Evolutionary conservation across 208 protist genomes (phyloP), one percentile per base, ranked within the genome.

Genomic region (Wallacemonas rigidus): DNA sequence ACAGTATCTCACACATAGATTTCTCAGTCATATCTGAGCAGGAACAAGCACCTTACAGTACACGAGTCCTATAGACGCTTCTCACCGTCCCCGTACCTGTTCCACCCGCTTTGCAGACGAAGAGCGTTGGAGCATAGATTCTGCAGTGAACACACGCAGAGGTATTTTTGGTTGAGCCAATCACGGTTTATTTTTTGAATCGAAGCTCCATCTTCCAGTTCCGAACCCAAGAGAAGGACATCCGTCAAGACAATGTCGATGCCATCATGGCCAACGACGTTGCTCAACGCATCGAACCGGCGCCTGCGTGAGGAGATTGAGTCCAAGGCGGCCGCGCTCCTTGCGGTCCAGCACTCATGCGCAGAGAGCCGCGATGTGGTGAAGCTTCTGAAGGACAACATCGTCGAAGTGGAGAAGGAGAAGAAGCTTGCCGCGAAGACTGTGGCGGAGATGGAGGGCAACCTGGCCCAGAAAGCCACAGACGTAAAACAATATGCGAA

Each of bases 251-350:
- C 15, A n/a, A 86, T 95, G 87, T 83, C 60, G n/a, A 35, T 65
- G 41, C 60, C 60, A 36, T 65, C 81, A 53, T 92, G 86, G 85
- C 90, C 90, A 40, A 57, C 74, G 17, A 82, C 69, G 45, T 56
- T 93, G 36, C 79, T 95, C 26, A 93, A 86, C 64, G 77, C 81
- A 41, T 77, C 80, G 43, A 95, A 95, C 74, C 83, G 81, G 53
- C 64, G 41, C 35, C 58, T 95, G 41, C 86, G 67, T 45, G 82
- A 87, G 36, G 62, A 71, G 17, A 69, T 89, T 41, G 81, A 84
- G 45, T 43, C 69, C 43, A 55, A 79, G 26, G 77, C 76, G 5
- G 47, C 69, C 3, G 64, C 82, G 3, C 41, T 93, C 2, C 60
- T 67, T 39, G 83, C 76, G 3, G 62, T 85, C 36, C 75, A 81